These are phyloP conservation scores for Linum lewisii DNA, from an alignment of 345 rosid genomes.

Conservation along the genomic window DNA sequence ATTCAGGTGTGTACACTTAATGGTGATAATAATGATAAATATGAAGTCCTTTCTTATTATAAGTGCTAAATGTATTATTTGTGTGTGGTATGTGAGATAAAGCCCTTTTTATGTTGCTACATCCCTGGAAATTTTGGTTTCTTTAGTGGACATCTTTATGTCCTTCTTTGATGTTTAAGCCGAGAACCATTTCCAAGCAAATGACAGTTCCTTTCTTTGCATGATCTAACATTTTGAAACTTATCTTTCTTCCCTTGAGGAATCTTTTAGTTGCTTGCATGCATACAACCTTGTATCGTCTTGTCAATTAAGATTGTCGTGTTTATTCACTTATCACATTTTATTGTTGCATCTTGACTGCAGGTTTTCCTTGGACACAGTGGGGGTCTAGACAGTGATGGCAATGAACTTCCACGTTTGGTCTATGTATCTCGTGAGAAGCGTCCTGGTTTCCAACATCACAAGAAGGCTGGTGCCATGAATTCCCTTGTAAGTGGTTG, in stretches of 20 bases:
- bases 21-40: not conserved
- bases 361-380: constrained; percentile 29
- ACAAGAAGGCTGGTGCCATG: constrained; percentile 32
- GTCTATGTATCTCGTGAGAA: constrained; percentile 30
- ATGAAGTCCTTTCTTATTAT: not conserved
- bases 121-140: too few species aligned
- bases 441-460: constrained; percentile 30
- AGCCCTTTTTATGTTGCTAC: not conserved
- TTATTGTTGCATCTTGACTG: constrained; percentile 30
- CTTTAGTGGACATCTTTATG: too few species aligned
- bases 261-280: too few species aligned
- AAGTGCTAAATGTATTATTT: not conserved
- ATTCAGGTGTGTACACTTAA: not conserved
- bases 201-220: too few species aligned
- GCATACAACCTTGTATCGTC: too few species aligned
- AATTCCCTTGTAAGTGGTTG: constrained; percentile 26
- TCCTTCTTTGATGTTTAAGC: too few species aligned
- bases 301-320: too few species aligned
- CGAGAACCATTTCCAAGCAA: too few species aligned
- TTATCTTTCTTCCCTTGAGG: too few species aligned
- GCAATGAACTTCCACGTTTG: constrained; percentile 28
- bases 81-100: not conserved
- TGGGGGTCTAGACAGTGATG: constrained; percentile 27
- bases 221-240: too few species aligned
- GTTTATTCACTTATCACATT: not conserved